Conservation (phyloP, 2,329 filamentous ascomycete genomes). For the Botrytis squamosa region DNA sequence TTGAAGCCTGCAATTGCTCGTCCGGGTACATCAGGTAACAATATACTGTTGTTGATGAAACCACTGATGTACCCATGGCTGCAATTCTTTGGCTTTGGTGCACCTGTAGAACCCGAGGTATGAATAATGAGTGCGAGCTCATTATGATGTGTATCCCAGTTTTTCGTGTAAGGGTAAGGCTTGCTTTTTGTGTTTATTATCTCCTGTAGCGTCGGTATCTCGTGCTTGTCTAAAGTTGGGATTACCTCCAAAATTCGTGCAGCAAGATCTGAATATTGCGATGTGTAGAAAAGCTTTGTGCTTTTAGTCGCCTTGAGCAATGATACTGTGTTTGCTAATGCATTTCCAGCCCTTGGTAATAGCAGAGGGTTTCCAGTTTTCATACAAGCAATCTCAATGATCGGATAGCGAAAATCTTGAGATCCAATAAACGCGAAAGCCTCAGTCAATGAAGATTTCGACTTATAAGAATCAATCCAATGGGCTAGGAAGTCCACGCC, state of each 20-base stretch:
- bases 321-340: slow-evolving; percentile 26
- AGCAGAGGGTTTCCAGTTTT: slow-evolving; percentile 26
- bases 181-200: slow-evolving; percentile 31
- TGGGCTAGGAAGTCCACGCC: slow-evolving; percentile 30
- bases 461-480: slow-evolving; percentile 25
- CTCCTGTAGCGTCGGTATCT: slow-evolving; percentile 33
- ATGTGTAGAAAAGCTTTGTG: slow-evolving; percentile 25
- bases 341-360: slow-evolving; percentile 28
- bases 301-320: slow-evolving; percentile 26
- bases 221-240: slow-evolving; percentile 17
- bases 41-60: slow-evolving; percentile 36
- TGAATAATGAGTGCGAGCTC: slow-evolving; percentile 42
- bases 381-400: slow-evolving; percentile 21
- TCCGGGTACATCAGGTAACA: slow-evolving; percentile 15
- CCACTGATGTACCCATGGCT: slow-evolving; percentile 44
- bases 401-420: slow-evolving; percentile 32
- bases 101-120: slow-evolving; percentile 53
- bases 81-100: slow-evolving; percentile 57
- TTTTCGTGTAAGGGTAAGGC: slow-evolving; percentile 39
- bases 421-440: slow-evolving; percentile 30
- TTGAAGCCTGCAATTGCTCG: background rate
- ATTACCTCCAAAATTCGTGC: slow-evolving; percentile 7
- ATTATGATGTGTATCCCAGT: slow-evolving; percentile 39
- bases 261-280: slow-evolving; percentile 16
- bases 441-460: background rate